Evolutionary conservation across 164 flowering plant species (phyloP), one percentile per base, ranked within the genome.

Genomic region (Tetracentron sinense): DNA sequence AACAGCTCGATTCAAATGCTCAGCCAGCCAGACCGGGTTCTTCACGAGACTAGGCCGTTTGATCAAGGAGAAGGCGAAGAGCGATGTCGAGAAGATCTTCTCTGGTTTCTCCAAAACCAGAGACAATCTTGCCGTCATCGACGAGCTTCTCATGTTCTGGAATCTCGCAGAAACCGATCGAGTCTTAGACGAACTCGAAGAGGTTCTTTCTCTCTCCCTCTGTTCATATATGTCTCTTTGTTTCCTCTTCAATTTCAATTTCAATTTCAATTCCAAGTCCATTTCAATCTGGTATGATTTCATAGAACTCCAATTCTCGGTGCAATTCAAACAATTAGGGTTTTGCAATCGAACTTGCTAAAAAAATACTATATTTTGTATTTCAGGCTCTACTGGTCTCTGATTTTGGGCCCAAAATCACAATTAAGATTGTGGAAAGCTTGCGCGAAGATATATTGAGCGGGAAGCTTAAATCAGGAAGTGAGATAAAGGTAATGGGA

Each of bases 141-240:
- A 93, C 49, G 97, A 90, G 74, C 92, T 94, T 26, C 83, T 94
- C 28, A 76, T 90, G 20, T 90, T 80, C 79, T 94, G 97, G 96
- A 94, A 90, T 71, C 83, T 93, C 54, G 78, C 90, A 20, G 97
- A 93, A 17, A 90, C 98, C 27, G 98, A 93, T 58, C 80, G 87
- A n/a, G 90, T 90, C 57, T 82, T 93, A 33, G 98, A 93, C 46
- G 95, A 93, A 25, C 89, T 93, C 48, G 97, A 93, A 81, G 98
- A 93, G 95, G 97, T 93, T 31, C 20, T 2, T 8, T 29, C 26
- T 38, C 22, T 31, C 26, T 54, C 44, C 42, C 21, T 54, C 53
- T 56, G 2, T 42, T 48, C 38, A 8, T 11, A n/a, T n/a, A n/a
- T n/a, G n/a, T n/a, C n/a, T n/a, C n/a, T n/a, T n/a, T n/a, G n/a